Percentiles rank a stretch among this genome's conserved stretches.
Conservation (phyloP, 2,329 filamentous ascomycete genomes). For the Apiospora pterosperma region DNA sequence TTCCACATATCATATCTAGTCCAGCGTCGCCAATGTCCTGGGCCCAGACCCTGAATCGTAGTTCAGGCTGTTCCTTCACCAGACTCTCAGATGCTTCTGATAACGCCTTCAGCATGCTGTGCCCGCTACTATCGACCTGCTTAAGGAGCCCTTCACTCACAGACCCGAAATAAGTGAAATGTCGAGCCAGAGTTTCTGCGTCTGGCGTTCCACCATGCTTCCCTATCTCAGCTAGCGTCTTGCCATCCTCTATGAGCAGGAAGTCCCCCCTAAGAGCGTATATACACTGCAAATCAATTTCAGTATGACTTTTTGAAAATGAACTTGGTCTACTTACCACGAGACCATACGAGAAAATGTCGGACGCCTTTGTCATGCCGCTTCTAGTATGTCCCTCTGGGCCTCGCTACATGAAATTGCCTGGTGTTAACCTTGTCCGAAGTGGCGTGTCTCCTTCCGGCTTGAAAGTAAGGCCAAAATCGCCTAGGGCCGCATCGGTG, state of each 20-base stretch:
- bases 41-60: slow-evolving; percentile 20
- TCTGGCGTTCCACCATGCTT: slow-evolving; percentile 24
- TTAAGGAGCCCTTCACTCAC: slow-evolving; percentile 26
- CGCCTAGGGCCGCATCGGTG: slow-evolving; percentile 29
- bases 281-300: slow-evolving; percentile 28
- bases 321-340: slow-evolving; percentile 26
- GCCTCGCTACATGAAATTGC: slow-evolving; percentile 37
- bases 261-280: slow-evolving; percentile 24
- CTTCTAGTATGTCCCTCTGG: slow-evolving; percentile 33
- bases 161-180: slow-evolving; percentile 32
- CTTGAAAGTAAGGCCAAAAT: slow-evolving; percentile 33
- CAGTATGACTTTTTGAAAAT: slow-evolving; percentile 12
- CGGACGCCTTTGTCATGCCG: slow-evolving; percentile 30
- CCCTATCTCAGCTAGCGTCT: slow-evolving; percentile 19
- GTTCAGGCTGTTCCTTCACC: slow-evolving; percentile 20
- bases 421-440: slow-evolving; percentile 26
- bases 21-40: slow-evolving; percentile 12
- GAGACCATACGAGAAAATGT: slow-evolving; percentile 34
- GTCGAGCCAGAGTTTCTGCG: slow-evolving; percentile 28
- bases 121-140: slow-evolving; percentile 23
- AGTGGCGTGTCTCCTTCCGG: slow-evolving; percentile 21
- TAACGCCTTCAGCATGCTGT: slow-evolving; percentile 19
- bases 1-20: slow-evolving; percentile 30
- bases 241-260: slow-evolving; percentile 24
- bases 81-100: slow-evolving; percentile 4